Conservation (phyloP, 495 filamentous ascomycete genomes). For the Trichoderma orchidacearum region DNA sequence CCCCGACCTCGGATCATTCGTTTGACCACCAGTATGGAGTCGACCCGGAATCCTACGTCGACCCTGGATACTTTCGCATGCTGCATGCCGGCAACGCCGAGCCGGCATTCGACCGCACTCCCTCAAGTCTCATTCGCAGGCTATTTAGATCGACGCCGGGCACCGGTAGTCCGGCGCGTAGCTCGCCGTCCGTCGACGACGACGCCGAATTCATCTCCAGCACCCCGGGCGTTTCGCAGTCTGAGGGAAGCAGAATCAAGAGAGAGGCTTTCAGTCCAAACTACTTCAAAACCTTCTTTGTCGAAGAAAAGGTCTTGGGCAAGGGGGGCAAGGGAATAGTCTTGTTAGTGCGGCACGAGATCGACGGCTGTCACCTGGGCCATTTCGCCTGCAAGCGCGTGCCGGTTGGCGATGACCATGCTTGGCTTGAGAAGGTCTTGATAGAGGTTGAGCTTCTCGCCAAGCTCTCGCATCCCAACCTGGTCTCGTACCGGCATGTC, state of each 20-base stretch:
- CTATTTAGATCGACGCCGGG: slow-evolving; percentile 19
- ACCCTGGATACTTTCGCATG: slow-evolving; percentile 88
- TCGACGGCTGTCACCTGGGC: slow-evolving; percentile 74
- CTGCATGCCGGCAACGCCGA: slow-evolving; percentile 40
- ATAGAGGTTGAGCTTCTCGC: slow-evolving; percentile 87
- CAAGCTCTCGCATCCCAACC: slow-evolving; percentile 79
- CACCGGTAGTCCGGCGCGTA: not conserved
- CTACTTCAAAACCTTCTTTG: slow-evolving; percentile 87
- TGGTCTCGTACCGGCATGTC: slow-evolving; percentile 94
- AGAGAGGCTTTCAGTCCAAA: slow-evolving; percentile 75
- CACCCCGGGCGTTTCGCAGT: slow-evolving; percentile 23
- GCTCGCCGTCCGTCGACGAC: slow-evolving; percentile 15
- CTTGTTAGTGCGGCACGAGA: slow-evolving; percentile 73
- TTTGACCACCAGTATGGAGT: slow-evolving; percentile 33
- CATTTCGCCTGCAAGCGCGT: slow-evolving; percentile 96
- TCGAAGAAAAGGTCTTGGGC: slow-evolving; percentile 72
- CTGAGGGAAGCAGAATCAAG: slow-evolving; percentile 53
- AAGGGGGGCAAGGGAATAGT: slow-evolving; percentile 92
- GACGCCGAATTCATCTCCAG: slow-evolving; percentile 35
- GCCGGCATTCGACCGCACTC: slow-evolving; percentile 18
- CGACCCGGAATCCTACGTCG: slow-evolving; percentile 57
- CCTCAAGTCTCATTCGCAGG: slow-evolving; percentile 35
- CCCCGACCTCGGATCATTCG: slow-evolving; percentile 13
- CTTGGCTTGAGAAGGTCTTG: slow-evolving; percentile 88
- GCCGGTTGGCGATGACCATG: slow-evolving; percentile 87